A percentile compares a stretch with the other conserved stretches of the same genome.
Conservation (phyloP, 169 alveolate genomes). For the Plasmodium ovale region DNA sequence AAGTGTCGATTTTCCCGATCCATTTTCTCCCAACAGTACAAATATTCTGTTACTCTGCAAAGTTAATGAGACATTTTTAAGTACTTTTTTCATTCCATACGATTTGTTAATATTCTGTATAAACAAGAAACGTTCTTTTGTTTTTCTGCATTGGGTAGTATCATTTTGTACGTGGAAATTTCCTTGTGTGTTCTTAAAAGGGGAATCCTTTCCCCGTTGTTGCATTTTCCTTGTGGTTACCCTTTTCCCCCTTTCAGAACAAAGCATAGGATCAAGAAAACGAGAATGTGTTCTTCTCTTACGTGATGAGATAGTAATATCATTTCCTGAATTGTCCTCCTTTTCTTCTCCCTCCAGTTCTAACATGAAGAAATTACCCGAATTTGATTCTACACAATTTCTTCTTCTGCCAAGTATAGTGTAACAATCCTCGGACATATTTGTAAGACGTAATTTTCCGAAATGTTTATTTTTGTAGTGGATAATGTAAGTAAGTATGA, state of each 20-base stretch:
- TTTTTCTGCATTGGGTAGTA: background rate
- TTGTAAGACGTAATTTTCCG: background rate
- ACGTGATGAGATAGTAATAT: background rate
- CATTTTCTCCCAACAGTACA: slow-evolving; percentile 69
- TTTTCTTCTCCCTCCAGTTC: background rate
- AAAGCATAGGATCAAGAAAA: too few relatives aligned
- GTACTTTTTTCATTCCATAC: slow-evolving; percentile 47
- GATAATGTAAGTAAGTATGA: slow-evolving; percentile 29
- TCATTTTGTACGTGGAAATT: too few relatives aligned
- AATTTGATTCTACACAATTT: background rate
- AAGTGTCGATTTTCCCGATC: slow-evolving; percentile 74
- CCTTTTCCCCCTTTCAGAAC: background rate
- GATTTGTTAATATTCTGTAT: slow-evolving; percentile 55
- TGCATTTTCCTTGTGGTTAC: background rate
- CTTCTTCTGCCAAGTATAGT: background rate
- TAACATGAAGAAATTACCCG: background rate
- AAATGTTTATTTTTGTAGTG: background rate
- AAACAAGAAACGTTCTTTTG: slow-evolving; percentile 6
- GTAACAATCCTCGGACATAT: background rate
- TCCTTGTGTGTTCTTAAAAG: background rate
- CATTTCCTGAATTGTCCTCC: background rate
- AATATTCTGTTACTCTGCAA: slow-evolving; percentile 45
- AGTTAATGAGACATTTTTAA: slow-evolving; percentile 46
- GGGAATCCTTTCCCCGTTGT: background rate
- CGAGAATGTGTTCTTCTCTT: background rate